Conservation (phyloP, 192 early-diverging fungal species). For the Paraglomus brasilianum region DNA sequence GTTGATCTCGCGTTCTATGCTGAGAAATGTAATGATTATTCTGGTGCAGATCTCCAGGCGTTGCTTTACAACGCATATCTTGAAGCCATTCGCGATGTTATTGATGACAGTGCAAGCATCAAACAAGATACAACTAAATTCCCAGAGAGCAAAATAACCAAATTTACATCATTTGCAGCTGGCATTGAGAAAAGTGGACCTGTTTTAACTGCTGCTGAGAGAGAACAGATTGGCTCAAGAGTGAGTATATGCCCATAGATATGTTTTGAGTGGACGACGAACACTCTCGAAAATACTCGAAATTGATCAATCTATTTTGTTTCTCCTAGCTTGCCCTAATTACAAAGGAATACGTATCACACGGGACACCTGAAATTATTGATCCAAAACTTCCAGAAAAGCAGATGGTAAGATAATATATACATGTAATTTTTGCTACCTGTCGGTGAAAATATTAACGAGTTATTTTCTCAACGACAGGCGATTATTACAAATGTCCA, state of each 20-base stretch:
- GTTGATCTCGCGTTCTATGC: conserved; percentile 69
- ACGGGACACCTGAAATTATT: conserved; percentile 24
- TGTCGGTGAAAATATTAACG: neutral
- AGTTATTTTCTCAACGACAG: conserved; percentile 19
- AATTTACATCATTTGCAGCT: conserved; percentile 42
- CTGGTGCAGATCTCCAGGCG: conserved; percentile 94
- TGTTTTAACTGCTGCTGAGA: conserved; percentile 52
- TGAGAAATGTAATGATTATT: conserved; percentile 66
- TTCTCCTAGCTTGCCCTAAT: conserved; percentile 36
- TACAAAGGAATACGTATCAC: conserved; percentile 36
- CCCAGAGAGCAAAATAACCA: conserved; percentile 37
- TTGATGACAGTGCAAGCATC: conserved; percentile 49
- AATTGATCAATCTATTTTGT: neutral
- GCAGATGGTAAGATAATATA: neutral
- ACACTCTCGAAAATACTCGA: conserved; percentile 1
- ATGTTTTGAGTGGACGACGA: conserved; percentile 20
- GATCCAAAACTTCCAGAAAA: no score
- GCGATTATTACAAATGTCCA: conserved; percentile 23
- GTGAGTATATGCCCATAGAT: conserved; percentile 34
- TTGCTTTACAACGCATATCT: conserved; percentile 91
- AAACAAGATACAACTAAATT: conserved; percentile 36
- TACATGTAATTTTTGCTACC: neutral
- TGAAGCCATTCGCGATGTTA: conserved; percentile 78
- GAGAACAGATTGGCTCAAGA: conserved; percentile 50
- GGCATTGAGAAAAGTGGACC: conserved; percentile 35